A percentile compares a stretch with the other conserved stretches of the same genome.
These are phyloP conservation scores for Pseudocercospora vitis DNA, from an alignment of 2,329 filamentous ascomycete genomes.

Conservation along the genomic window DNA sequence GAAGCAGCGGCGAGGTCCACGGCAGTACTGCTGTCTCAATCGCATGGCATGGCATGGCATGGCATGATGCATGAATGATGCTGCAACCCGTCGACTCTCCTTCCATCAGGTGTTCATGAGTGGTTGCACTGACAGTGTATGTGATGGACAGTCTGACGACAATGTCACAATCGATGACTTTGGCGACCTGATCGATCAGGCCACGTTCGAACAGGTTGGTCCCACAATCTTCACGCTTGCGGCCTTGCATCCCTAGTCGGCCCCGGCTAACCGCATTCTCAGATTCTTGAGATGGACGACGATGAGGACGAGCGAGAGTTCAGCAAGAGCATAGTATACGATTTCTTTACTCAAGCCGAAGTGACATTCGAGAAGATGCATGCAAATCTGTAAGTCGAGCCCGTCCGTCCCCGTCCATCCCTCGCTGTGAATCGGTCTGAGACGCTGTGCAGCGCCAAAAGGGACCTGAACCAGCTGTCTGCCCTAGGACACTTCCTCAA, in stretches of 20 bases:
- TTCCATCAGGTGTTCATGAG: conserved; percentile 14
- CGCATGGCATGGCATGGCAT: too few relatives aligned
- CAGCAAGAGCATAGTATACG: conserved; percentile 81
- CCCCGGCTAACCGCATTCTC: neutral
- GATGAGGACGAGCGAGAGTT: conserved; percentile 82
- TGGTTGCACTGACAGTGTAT: conserved; percentile 30
- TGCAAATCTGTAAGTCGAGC: conserved; percentile 72
- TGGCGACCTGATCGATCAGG: conserved; percentile 72
- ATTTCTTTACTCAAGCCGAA: conserved; percentile 90
- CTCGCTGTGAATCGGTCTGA: conserved; percentile 2
- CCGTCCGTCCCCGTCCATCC: too few relatives aligned
- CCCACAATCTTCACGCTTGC: neutral
- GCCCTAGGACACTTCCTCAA: conserved; percentile 93
- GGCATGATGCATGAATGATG: too few relatives aligned
- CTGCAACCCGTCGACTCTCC: neutral
- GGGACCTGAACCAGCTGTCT: conserved; percentile 73
- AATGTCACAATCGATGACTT: conserved; percentile 56
- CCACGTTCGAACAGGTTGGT: conserved; percentile 73
- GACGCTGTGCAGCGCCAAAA: conserved; percentile 57
- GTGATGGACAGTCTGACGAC: conserved; percentile 45
- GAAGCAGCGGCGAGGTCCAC: neutral
- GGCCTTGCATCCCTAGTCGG: neutral
- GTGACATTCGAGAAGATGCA: conserved; percentile 87
- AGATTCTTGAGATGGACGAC: conserved; percentile 97
- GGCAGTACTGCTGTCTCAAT: neutral